Conservation (phyloP, 352 stramenopile genomes). For the Pythium folliculosum region DNA sequence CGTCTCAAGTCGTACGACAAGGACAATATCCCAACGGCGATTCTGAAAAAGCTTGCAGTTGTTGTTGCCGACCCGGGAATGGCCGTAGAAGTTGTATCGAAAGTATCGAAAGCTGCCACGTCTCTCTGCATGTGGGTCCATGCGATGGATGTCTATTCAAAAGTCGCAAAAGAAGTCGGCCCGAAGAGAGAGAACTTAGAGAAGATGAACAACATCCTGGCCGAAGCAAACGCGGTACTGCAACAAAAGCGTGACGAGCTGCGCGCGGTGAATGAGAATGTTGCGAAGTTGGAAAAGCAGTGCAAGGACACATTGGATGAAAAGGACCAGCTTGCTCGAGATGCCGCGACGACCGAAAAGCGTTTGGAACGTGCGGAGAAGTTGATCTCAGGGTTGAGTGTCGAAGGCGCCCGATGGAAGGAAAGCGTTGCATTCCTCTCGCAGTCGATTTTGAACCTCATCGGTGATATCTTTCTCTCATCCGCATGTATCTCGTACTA, state of each 20-base stretch:
- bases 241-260: conserved; percentile 90
- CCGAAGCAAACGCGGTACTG: conserved; percentile 84
- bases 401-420: conserved; percentile 93
- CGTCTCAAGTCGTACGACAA: conserved; percentile 93
- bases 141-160: conserved; percentile 95
- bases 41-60: conserved; percentile 89
- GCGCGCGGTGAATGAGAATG: conserved; percentile 88
- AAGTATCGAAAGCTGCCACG: conserved; percentile 91
- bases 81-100: conserved; percentile 89
- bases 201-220: conserved; percentile 91
- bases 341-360: conserved; percentile 88
- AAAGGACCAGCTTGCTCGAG: conserved; percentile 89
- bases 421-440: conserved; percentile 81
- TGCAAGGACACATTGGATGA: conserved; percentile 91
- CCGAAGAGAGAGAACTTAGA: conserved; percentile 92
- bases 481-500: conserved; percentile 94
- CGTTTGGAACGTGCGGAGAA: conserved; percentile 90
- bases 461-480: conserved; percentile 93
- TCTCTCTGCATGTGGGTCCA: conserved; percentile 94
- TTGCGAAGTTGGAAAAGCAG: conserved; percentile 86
- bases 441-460: conserved; percentile 78
- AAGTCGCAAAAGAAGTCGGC: conserved; percentile 93
- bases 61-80: conserved; percentile 86
- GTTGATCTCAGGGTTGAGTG: conserved; percentile 87
- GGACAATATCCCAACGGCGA: conserved; percentile 90